Base-by-base conservation (phyloP, 495 filamentous ascomycete genomes). In the Glonium stellatum region DNA sequence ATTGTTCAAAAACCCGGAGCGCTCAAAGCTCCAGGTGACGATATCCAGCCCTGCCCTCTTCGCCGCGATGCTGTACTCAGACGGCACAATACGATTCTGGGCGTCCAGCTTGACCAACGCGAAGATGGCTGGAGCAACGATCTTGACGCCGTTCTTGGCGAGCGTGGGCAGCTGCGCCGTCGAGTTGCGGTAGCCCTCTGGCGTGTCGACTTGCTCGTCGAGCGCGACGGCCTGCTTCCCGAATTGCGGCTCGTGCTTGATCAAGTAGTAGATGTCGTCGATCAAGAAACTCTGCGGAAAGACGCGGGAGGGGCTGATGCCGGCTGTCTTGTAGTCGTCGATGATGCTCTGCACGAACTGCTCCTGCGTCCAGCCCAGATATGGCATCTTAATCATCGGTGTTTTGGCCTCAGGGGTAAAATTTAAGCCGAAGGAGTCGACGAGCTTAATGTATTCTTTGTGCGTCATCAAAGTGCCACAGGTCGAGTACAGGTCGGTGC, bases 391-490 rank as follows among this genome's bases (percentile, higher is more conserved):
- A 31, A 84, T 80, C 54, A 76, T 67, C 13, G 82, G 82, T 5
- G 78, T 76, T 72, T 86, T 86, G 27, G 84, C 73, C 67, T 86
- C 83, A 4, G 81, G 79, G 0, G 83, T 83, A 73, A 85, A 84
- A 54, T 80, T 72, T 11, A 81, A 69, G 0, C 76, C 79, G 37
- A 72, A 66, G n/a, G 69, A 65, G 56, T 84, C 72, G 63, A 82
- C 75, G 23, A 84, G 69, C 10, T 68, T 58, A 60, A 86, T 80
- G 67, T 75, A 81, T 54, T 81, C 78, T 44, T 77, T 73, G 56
- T 80, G 76, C 3, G 78, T 77, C 60, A 79, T 71, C 21, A 81
- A 64, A 4, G 77, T 81, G 48, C 73, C 76, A 72, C 83, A 86
- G 0, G 75, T 77, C 41, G 77, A 71, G 66, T 85, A 86, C 1